A percentile compares a stretch with the other conserved stretches of the same genome.
Conservation (phyloP, 2,329 filamentous ascomycete genomes). For the Monosporascus cannonballus region DNA sequence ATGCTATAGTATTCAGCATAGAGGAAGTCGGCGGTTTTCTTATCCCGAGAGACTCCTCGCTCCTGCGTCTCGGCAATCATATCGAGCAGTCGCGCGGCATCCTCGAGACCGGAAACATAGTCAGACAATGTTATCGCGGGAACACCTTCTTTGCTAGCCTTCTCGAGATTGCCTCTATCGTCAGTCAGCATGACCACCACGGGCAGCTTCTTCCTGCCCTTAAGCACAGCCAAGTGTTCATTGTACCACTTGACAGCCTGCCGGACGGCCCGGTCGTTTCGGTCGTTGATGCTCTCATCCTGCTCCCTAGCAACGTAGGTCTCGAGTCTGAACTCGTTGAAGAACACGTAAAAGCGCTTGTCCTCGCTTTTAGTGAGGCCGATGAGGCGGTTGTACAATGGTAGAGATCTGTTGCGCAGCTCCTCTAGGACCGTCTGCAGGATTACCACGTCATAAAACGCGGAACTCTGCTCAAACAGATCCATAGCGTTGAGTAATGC, state of each 20-base stretch:
- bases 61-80: constrained; percentile 83
- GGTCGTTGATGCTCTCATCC: constrained; percentile 89
- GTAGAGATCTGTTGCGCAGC: constrained; percentile 85
- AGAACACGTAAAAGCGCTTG: constrained; percentile 97
- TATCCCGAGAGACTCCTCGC: constrained; percentile 56
- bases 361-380: constrained; percentile 90
- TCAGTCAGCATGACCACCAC: constrained; percentile 90
- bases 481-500: constrained; percentile 95
- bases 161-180: constrained; percentile 79
- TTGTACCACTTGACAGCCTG: constrained; percentile 85
- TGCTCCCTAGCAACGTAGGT: constrained; percentile 72
- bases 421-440: constrained; percentile 96
- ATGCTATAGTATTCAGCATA: constrained; percentile 87
- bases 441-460: constrained; percentile 95
- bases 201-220: constrained; percentile 52
- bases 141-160: constrained; percentile 72
- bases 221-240: constrained; percentile 66
- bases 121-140: constrained; percentile 61
- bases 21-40: constrained; percentile 61
- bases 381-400: constrained; percentile 89
- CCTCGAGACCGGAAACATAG: constrained; percentile 79
- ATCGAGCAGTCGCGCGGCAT: constrained; percentile 79
- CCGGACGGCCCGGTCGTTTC: constrained; percentile 89
- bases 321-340: constrained; percentile 95
- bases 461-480: constrained; percentile 83